These are phyloP conservation scores for Acarospora socialis DNA, from an alignment of 2,329 filamentous ascomycete species.

Conservation along the genomic window DNA sequence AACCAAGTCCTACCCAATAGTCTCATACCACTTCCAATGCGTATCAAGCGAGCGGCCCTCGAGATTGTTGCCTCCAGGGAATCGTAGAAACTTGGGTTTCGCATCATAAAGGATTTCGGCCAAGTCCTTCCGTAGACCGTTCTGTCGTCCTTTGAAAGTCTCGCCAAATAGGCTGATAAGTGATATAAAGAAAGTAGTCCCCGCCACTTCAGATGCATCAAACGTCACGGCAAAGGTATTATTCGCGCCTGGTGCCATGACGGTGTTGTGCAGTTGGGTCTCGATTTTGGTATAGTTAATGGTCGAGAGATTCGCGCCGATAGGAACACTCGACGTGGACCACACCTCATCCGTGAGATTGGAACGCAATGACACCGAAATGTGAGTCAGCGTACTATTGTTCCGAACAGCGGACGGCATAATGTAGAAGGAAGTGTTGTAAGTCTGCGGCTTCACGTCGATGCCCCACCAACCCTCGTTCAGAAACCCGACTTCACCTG, in stretches of 20 bases:
- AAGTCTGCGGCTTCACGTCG: slow-evolving; percentile 33
- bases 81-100: slow-evolving; percentile 33
- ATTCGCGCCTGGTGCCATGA: slow-evolving; percentile 32
- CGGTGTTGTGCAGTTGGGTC: slow-evolving; percentile 28
- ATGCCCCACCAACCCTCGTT: slow-evolving; percentile 34
- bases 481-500: slow-evolving; percentile 26
- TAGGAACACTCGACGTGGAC: slow-evolving; percentile 19
- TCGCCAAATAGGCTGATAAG: slow-evolving; percentile 40
- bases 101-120: slow-evolving; percentile 31
- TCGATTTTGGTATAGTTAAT: slow-evolving; percentile 21
- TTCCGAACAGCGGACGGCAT: slow-evolving; percentile 23
- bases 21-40: slow-evolving; percentile 39
- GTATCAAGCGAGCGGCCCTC: slow-evolving; percentile 26
- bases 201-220: slow-evolving; percentile 27
- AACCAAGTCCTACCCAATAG: no score
- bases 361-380: slow-evolving; percentile 26
- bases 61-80: slow-evolving; percentile 39
- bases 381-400: slow-evolving; percentile 23
- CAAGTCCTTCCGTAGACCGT: slow-evolving; percentile 37
- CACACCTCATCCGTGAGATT: slow-evolving; percentile 30
- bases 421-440: slow-evolving; percentile 38
- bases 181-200: slow-evolving; percentile 34
- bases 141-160: slow-evolving; percentile 38
- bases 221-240: slow-evolving; percentile 39
- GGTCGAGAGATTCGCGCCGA: slow-evolving; percentile 15